These are phyloP conservation scores for Phytophthora lateralis DNA, from an alignment of 352 stramenopile species.

Conservation along the genomic window DNA sequence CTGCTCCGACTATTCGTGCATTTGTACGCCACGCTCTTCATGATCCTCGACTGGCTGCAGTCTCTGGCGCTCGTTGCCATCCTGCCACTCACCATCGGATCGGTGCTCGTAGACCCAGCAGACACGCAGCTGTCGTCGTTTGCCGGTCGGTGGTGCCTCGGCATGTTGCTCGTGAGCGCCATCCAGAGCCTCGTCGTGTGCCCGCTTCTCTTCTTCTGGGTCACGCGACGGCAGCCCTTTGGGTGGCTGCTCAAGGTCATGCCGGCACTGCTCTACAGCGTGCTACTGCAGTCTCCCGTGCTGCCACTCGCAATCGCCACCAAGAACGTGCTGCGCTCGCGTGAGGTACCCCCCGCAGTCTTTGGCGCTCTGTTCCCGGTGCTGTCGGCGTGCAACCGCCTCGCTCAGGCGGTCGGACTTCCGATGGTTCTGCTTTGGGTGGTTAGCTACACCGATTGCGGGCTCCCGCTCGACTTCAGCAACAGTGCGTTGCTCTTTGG, in stretches of 20 bases:
- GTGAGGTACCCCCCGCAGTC: slow-evolving; percentile 53
- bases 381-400: slow-evolving; percentile 57
- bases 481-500: slow-evolving; percentile 53
- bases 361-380: slow-evolving; percentile 69
- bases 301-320: slow-evolving; percentile 58
- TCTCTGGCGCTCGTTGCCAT: slow-evolving; percentile 50
- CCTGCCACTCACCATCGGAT: slow-evolving; percentile 52
- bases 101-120: slow-evolving; percentile 44
- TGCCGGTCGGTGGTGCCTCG: slow-evolving; percentile 52
- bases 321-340: slow-evolving; percentile 56
- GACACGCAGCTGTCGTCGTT: slow-evolving; percentile 40
- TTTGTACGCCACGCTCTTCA: slow-evolving; percentile 61
- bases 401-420: slow-evolving; percentile 47
- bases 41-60: slow-evolving; percentile 67
- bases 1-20: slow-evolving; percentile 65
- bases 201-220: slow-evolving; percentile 50
- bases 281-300: slow-evolving; percentile 51
- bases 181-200: slow-evolving; percentile 54
- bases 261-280: slow-evolving; percentile 52
- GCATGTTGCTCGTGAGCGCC: slow-evolving; percentile 22
- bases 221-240: slow-evolving; percentile 64
- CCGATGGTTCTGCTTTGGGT: slow-evolving; percentile 60
- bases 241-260: slow-evolving; percentile 52
- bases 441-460: slow-evolving; percentile 56
- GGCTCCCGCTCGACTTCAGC: slow-evolving; percentile 27